Base-by-base conservation (phyloP, 257 asterid species). In the Linaria vulgaris region DNA sequence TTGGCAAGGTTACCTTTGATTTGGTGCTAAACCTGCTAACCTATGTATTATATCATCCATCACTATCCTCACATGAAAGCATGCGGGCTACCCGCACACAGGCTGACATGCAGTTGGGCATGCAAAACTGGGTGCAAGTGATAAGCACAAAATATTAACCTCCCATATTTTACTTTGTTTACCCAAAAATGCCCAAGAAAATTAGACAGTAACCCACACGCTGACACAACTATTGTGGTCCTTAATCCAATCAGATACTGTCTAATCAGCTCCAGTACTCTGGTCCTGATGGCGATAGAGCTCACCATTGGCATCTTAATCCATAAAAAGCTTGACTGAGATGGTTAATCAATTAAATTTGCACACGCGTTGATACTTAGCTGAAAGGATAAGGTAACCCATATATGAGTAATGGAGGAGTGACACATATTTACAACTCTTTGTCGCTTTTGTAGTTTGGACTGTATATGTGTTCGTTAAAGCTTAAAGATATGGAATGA, bases 61-160 rank as follows among this genome's bases (percentile, higher is more conserved):
- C 67, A 51, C n/a, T 27, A 27, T 17, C 12, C 56, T 63, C 79
- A 69, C 68, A 69, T 74, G 78, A 63, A 69, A 50, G 74, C 78
- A 74, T 63, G 74, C 63, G 75, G 59, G 21, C 63, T 19, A 52
- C 34, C 15, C 19, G 11, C 3, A 20, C 34, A 48, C 9, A 20
- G 16, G 19, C 34, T 3, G 0, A 14, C 45, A 22, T 13, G n/a
- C 12, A 3, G 10, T 23, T 22, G 10, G 39, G 44, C 1, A n/a
- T 5, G n/a, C n/a, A n/a, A n/a, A n/a, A n/a, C n/a, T n/a, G n/a
- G n/a, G 34, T 27, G 3, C 34, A 25, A 25, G 15, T 15, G 37
- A 31, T 25, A 17, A 68, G 53, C 31, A 54, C 34, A 38, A 64
- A 46, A 30, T 56, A 16, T 7, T 14, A 20, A 38, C n/a, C 39